Conservation (phyloP, 768 basidiomycete species). For the Porphyrellus cyaneotinctus region DNA sequence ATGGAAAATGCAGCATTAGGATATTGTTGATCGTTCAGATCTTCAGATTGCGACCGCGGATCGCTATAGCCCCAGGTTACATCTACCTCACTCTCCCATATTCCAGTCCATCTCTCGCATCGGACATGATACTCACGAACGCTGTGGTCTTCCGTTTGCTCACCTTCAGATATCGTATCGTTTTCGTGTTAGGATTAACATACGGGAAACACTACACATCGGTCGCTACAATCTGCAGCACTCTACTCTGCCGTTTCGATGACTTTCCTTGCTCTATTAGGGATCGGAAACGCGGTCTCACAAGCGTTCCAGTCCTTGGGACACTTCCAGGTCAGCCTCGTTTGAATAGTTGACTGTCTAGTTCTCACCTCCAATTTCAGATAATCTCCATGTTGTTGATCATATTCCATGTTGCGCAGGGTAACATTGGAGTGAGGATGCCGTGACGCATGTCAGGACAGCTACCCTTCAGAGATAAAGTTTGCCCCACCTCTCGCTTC, state of each 20-base stretch:
- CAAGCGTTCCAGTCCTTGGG: conserved; percentile 27
- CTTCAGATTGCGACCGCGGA: conserved; percentile 12
- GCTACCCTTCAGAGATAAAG: background rate
- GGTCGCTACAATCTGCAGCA: conserved; percentile 32
- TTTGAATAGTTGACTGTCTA: background rate
- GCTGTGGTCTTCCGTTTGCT: conserved; percentile 29
- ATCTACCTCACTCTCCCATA: conserved; percentile 23
- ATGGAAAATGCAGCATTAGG: conserved; percentile 5
- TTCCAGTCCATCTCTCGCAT: conserved; percentile 22
- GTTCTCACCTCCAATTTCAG: background rate
- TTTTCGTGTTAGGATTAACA: conserved; percentile 16
- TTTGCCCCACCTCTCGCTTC: background rate
- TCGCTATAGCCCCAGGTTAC: background rate
- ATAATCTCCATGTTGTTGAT: background rate
- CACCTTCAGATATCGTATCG: conserved; percentile 11
- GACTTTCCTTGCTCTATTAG: conserved; percentile 29
- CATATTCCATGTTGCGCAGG: conserved; percentile 9
- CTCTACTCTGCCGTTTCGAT: conserved; percentile 27
- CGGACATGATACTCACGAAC: conserved; percentile 33
- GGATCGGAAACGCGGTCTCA: conserved; percentile 17
- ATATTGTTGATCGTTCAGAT: conserved; percentile 8
- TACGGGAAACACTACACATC: conserved; percentile 28
- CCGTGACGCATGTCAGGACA: background rate
- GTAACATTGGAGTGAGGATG: conserved; percentile 5
- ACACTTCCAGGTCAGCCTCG: conserved; percentile 23